phyloP scores from a whole-genome alignment of 306 rosid genomes.

The Adenanthera pavonina region DNA sequence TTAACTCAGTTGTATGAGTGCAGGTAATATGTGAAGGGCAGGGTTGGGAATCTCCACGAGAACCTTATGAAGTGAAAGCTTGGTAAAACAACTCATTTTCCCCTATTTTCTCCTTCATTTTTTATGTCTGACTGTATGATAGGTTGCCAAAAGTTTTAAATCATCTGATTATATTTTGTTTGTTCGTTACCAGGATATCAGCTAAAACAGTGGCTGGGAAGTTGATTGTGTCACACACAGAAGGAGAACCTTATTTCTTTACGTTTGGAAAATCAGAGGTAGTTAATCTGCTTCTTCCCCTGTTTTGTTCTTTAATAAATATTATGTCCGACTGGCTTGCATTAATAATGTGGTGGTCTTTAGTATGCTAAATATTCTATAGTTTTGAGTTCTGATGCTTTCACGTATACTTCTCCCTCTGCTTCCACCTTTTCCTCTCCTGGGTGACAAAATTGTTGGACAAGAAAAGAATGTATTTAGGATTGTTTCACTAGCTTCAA shows the following conservation, averaged over 20 bases:
- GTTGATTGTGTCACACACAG: constrained; percentile 62
- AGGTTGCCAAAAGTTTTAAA: constrained; percentile 33
- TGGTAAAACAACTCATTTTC: constrained; percentile 58
- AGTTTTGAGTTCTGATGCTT: constrained; percentile 24
- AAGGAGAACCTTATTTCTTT: constrained; percentile 84
- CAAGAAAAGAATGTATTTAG: constrained; percentile 18
- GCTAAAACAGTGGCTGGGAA: constrained; percentile 78
- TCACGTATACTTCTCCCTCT: not conserved
- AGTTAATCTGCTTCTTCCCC: constrained; percentile 28
- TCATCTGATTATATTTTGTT: constrained; percentile 31
- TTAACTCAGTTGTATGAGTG: constrained; percentile 36
- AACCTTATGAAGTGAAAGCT: constrained; percentile 97
- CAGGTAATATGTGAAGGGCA: constrained; percentile 83
- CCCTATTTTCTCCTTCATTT: not conserved
- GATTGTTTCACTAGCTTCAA: constrained; percentile 31
- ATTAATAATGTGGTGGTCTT: constrained; percentile 23
- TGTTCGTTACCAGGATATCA: constrained; percentile 72
- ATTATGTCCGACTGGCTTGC: constrained; percentile 18
- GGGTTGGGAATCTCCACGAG: constrained; percentile 99
- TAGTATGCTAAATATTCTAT: constrained; percentile 16
- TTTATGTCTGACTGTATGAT: constrained; percentile 32
- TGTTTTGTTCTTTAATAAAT: constrained; percentile 17
- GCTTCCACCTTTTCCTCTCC: not conserved
- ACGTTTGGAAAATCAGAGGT: constrained; percentile 97
- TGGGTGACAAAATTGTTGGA: not conserved